phyloP scores from a whole-genome alignment of 139 green algal species.

The Chlamydomonas urium region DNA sequence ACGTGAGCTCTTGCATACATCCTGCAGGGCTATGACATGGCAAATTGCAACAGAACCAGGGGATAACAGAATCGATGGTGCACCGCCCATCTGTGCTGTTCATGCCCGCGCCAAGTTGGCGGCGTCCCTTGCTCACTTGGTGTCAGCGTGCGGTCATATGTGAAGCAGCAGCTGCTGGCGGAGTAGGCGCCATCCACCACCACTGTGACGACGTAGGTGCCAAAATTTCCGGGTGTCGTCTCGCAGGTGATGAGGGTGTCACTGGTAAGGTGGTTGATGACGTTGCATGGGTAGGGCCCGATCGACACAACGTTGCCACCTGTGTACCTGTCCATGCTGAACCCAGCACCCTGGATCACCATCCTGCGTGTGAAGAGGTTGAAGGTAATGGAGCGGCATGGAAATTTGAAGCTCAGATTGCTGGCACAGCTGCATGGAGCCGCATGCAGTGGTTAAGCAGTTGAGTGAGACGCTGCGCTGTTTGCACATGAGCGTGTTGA shows the following conservation, averaged over 20 bases:
- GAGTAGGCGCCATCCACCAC: constrained; percentile 3
- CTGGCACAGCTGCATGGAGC: too few relatives aligned
- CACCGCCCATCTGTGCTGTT: too few relatives aligned
- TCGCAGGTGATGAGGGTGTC: constrained; percentile 22
- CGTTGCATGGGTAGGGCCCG: constrained; percentile 16
- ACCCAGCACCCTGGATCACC: constrained; percentile 14
- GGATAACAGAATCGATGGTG: too few relatives aligned
- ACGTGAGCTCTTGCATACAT: too few relatives aligned
- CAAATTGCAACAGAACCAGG: too few relatives aligned
- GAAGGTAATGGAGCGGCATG: too few relatives aligned
- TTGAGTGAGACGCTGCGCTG: too few relatives aligned
- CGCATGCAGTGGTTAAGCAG: too few relatives aligned
- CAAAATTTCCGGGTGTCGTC: background rate
- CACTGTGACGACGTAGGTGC: constrained; percentile 15
- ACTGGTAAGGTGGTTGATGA: constrained; percentile 21
- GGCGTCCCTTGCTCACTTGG: constrained; percentile 21
- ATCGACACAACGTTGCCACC: constrained; percentile 8
- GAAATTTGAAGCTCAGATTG: too few relatives aligned
- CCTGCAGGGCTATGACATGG: too few relatives aligned
- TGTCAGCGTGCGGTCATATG: constrained; percentile 1
- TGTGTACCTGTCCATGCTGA: constrained; percentile 18
- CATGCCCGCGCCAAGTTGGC: too few relatives aligned
- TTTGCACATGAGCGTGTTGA: too few relatives aligned
- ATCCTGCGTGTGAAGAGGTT: constrained; percentile 8
- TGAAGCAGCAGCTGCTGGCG: constrained; percentile 7